These are phyloP conservation scores for Zizania palustris DNA, from an alignment of 202 grass and related monocot genomes.

Conservation along the genomic window DNA sequence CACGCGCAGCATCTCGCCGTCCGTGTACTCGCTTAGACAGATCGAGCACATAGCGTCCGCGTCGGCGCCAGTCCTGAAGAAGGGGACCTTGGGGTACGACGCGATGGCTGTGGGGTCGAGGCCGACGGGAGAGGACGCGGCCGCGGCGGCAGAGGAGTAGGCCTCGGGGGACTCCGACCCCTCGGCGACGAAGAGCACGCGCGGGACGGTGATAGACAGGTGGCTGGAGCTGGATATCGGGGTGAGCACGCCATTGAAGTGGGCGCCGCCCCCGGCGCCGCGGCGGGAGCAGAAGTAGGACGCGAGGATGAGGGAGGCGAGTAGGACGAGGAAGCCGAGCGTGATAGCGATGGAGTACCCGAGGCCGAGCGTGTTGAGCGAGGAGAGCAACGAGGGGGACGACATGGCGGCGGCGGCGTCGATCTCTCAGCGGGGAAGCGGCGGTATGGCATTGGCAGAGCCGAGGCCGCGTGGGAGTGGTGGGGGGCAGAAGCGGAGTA, in stretches of 20 bases:
- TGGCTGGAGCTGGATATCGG: constrained; percentile 54
- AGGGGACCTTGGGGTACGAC: constrained; percentile 64
- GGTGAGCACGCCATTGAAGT: constrained; percentile 25
- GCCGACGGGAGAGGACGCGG: constrained; percentile 43
- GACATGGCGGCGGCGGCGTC: constrained; percentile 33
- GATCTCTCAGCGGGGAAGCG: constrained; percentile 33
- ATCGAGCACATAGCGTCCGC: constrained; percentile 60
- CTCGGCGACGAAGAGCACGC: constrained; percentile 75
- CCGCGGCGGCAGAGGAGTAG: constrained; percentile 41
- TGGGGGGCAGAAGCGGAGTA: constrained; percentile 33
- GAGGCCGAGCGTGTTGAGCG: constrained; percentile 60
- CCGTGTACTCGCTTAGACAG: constrained; percentile 70
- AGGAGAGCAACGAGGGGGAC: constrained; percentile 46
- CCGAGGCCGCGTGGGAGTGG: neutral
- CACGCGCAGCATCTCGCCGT: constrained; percentile 68
- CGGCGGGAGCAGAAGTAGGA: constrained; percentile 61
- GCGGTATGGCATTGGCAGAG: constrained; percentile 53
- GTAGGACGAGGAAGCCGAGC: constrained; percentile 69
- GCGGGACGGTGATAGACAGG: constrained; percentile 61
- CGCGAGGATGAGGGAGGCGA: constrained; percentile 61
- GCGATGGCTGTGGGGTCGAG: constrained; percentile 57
- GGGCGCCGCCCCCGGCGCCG: neutral
- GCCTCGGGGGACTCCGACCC: constrained; percentile 58
- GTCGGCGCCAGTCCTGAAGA: constrained; percentile 33
- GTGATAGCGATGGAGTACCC: constrained; percentile 78